Conservation (phyloP, 108 stramenopile species). For the Skeletonema marinoi region DNA sequence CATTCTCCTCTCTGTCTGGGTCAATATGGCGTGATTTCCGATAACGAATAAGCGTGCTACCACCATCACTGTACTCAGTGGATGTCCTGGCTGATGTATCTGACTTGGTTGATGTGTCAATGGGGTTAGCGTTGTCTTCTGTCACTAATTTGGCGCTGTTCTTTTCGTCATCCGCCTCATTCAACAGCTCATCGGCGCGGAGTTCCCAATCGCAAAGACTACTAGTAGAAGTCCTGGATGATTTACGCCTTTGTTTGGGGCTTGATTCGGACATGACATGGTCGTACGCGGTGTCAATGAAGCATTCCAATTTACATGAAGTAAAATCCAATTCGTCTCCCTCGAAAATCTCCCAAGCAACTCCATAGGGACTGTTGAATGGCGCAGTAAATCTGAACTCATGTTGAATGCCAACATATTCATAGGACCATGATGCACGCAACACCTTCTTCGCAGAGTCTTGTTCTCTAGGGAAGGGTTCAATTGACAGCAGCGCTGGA, state of each 20-base stretch:
- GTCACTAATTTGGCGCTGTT: neutral
- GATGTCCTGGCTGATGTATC: neutral
- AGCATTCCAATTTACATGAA: conserved; percentile 18
- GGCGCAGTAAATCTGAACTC: conserved; percentile 25
- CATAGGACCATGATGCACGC: conserved; percentile 21
- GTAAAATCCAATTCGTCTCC: conserved; percentile 26
- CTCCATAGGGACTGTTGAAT: conserved; percentile 10
- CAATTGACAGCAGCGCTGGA: conserved; percentile 14
- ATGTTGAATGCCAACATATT: conserved; percentile 8
- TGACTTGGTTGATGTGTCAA: neutral
- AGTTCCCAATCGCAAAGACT: conserved; percentile 17
- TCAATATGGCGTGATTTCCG: neutral
- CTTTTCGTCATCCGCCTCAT: neutral
- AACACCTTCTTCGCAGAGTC: conserved; percentile 15
- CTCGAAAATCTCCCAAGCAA: conserved; percentile 18
- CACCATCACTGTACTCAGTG: neutral
- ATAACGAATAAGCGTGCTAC: neutral
- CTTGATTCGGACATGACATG: neutral
- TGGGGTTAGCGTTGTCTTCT: neutral
- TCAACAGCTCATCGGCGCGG: conserved; percentile 14
- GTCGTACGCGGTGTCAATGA: neutral
- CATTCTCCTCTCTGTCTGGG: neutral
- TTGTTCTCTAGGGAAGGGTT: conserved; percentile 21
- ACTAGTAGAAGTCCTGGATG: neutral
- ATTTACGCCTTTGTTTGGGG: neutral